Base-by-base conservation (phyloP, 257 asterid genomes). In the Nicotiana tomentosiformis region DNA sequence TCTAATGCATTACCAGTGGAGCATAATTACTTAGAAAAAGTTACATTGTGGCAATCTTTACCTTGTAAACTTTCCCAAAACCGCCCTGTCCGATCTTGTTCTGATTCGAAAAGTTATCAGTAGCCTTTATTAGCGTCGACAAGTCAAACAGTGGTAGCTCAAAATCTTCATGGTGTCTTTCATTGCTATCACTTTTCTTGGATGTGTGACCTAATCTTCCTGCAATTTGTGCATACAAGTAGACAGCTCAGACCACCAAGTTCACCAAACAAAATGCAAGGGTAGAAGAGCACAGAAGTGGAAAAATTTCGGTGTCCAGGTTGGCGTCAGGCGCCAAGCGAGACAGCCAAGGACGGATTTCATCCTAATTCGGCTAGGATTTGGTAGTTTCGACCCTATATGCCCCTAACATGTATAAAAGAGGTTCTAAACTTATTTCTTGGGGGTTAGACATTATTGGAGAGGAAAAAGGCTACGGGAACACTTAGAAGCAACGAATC, bases 11-110 rank as follows among this genome's bases (percentile, higher is more conserved):
- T 5, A 35, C 5, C 43, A 35, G 7, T 35, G 43, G 7, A 35
- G 43, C 43, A 37, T 37, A 7, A 37, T 16, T 77, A 58, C 56
- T 0, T 77, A 5, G 20, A 55, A 5, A 32, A 30, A 60, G 10
- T 37, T 12, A 5, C 16, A 5, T 37, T 12, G 57, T 1, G 37
- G 15, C 17, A 53, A 67, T 5, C 0, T 61, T 79, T 82, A 87
- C 89, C 88, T 87, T 87, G 77, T 82, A 87, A 72, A 87, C 88
- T 64, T 87, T 66, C 66, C 89, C 89, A 66, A 66, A 86, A 9
- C 89, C 89, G 16, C 89, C 89, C 43, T 84, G 83, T 66, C 89
- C 87, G 55, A 86, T 82, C 85, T 72, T 83, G 78, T 86, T 86
- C 74, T 60, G 60, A 43, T 60, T 18, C n/a, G 89, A 82, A 77